These are phyloP conservation scores for Erodium moschatum DNA, from an alignment of 441 rosid genomes.

Conservation along the genomic window DNA sequence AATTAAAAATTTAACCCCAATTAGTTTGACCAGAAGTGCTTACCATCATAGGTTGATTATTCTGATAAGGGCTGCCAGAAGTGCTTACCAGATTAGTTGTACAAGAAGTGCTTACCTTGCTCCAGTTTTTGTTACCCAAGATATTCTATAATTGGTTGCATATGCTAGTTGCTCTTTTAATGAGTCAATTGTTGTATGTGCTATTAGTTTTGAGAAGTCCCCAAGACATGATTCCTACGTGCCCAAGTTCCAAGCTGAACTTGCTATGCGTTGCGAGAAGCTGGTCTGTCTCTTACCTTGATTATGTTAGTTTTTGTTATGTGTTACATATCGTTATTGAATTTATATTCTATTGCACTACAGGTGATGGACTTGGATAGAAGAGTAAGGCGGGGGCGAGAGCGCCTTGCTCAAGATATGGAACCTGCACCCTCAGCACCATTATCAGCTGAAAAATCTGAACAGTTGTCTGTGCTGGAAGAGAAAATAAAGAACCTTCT, in stretches of 20 bases:
- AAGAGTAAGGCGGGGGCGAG: conserved; percentile 91
- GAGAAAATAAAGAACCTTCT: conserved; percentile 81
- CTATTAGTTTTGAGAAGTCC: conserved; percentile 73
- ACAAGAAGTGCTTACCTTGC: not conserved
- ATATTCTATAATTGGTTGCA: not conserved
- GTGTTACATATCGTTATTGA: not conserved
- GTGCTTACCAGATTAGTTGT: no score
- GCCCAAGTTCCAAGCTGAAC: conserved; percentile 85
- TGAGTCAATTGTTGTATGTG: conserved; percentile 21
- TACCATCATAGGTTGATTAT: no score
- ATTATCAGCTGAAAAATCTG: conserved; percentile 67
- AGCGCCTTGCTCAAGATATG: conserved; percentile 77
- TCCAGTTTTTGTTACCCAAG: no score
- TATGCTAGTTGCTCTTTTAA: conserved; percentile 13
- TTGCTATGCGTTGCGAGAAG: conserved; percentile 83
- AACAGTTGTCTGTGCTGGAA: conserved; percentile 72
- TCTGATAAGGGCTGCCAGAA: no score
- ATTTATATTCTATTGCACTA: conserved; percentile 3
- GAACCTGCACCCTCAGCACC: conserved; percentile 71
- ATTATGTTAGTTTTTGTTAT: not conserved
- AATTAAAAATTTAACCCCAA: not conserved
- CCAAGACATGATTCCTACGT: conserved; percentile 67
- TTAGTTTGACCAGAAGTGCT: not conserved
- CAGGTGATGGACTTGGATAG: conserved; percentile 94
- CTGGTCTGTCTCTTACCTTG: conserved; percentile 41